These are phyloP conservation scores for Moringa oleifera DNA, from an alignment of 345 rosid genomes.

Conservation along the genomic window DNA sequence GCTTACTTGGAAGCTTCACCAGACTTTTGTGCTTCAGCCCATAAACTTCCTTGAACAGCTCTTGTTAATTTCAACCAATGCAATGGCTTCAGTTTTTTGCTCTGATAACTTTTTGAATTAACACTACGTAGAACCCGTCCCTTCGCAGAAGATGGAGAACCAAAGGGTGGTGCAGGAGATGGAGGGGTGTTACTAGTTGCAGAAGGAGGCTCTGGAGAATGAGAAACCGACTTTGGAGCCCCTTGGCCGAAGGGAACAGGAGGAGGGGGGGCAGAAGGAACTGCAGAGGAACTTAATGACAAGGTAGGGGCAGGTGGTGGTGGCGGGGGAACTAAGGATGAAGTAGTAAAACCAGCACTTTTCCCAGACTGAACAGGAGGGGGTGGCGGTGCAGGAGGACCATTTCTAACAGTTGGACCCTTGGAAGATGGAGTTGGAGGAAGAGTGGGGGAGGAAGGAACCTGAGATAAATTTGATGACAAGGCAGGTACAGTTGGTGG, in stretches of 20 bases:
- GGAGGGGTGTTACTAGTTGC: conserved; percentile 26
- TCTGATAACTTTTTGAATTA: conserved; percentile 42
- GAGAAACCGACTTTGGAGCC: conserved; percentile 4
- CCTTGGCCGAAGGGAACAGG: conserved; percentile 33
- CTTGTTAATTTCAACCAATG: conserved; percentile 95
- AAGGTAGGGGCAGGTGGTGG: conserved; percentile 36
- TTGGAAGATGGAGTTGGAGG: conserved; percentile 31
- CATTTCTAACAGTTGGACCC: conserved; percentile 18
- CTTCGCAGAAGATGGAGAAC: conserved; percentile 46
- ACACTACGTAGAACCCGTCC: conserved; percentile 65
- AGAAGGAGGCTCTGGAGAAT: conserved; percentile 14
- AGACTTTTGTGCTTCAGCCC: conserved; percentile 94
- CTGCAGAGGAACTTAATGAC: conserved; percentile 23
- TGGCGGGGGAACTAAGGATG: conserved; percentile 22
- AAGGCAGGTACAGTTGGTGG: conserved; percentile 18
- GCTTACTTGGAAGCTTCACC: conserved; percentile 81
- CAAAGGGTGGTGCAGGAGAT: conserved; percentile 56
- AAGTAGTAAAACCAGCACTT: conserved; percentile 7
- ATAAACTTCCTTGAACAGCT: conserved; percentile 92
- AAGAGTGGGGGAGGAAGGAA: conserved; percentile 25
- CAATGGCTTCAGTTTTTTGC: conserved; percentile 86
- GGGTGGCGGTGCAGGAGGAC: conserved; percentile 51
- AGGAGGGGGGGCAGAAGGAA: conserved; percentile 50
- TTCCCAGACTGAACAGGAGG: conserved; percentile 29
- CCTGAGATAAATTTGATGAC: conserved; percentile 15